These are phyloP conservation scores for Erythrophleum fordii DNA, from an alignment of 306 rosid genomes.

Conservation along the genomic window DNA sequence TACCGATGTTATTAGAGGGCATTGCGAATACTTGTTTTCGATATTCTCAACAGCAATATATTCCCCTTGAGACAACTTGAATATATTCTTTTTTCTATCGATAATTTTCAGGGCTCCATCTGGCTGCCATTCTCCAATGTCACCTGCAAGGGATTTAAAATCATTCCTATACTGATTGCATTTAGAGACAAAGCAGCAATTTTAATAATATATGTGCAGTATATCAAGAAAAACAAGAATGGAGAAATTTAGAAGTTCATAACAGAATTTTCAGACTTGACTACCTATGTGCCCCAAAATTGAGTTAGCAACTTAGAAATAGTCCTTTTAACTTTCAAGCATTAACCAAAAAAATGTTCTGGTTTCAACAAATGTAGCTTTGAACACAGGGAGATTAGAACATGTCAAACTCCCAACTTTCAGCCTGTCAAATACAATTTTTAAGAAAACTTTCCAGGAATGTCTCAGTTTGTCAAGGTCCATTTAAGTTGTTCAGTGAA, in stretches of 20 bases:
- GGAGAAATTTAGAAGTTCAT: constrained; percentile 13
- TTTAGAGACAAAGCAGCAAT: neutral
- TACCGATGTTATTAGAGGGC: constrained; percentile 84
- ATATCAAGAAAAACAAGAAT: neutral
- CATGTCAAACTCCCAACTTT: neutral
- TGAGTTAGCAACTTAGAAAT: neutral
- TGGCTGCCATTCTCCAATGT: constrained; percentile 95
- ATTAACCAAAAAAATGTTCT: neutral
- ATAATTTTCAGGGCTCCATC: constrained; percentile 90
- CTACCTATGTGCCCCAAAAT: neutral
- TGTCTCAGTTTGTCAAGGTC: neutral
- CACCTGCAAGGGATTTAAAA: constrained; percentile 64
- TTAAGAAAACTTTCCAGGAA: neutral
- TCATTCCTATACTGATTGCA: constrained; percentile 18
- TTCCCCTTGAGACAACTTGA: constrained; percentile 96
- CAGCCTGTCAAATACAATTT: neutral
- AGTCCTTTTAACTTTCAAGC: neutral
- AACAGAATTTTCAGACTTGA: constrained; percentile 8
- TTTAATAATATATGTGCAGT: neutral
- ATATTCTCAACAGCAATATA: constrained; percentile 89
- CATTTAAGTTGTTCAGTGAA: too few relatives aligned
- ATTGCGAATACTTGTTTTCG: constrained; percentile 73
- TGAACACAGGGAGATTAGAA: too few relatives aligned
- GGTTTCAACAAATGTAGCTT: neutral
- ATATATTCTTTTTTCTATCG: constrained; percentile 88